These are phyloP conservation scores for Pezicula radicicola DNA, from an alignment of 2,329 filamentous ascomycete genomes.

Conservation along the genomic window DNA sequence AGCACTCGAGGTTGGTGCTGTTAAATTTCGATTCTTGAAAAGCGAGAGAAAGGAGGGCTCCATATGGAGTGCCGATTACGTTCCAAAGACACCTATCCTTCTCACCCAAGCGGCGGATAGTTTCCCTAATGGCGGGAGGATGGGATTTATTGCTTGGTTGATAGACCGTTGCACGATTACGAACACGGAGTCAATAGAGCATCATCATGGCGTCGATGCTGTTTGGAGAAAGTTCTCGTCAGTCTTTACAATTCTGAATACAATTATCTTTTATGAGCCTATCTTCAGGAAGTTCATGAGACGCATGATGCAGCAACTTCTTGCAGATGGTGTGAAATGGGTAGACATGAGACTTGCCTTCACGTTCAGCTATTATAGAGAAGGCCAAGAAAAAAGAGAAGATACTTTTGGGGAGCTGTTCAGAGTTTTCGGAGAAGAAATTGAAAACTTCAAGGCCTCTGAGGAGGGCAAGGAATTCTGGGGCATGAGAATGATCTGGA, in stretches of 20 bases:
- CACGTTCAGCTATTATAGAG: constrained; percentile 63
- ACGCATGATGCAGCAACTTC: constrained; percentile 66
- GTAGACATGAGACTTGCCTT: constrained; percentile 80
- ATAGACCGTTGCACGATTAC: constrained; percentile 70
- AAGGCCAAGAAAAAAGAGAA: constrained; percentile 64
- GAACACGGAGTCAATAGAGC: constrained; percentile 67
- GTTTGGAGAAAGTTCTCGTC: constrained; percentile 81
- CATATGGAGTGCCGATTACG: constrained; percentile 68
- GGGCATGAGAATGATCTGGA: constrained; percentile 85
- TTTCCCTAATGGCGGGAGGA: constrained; percentile 70
- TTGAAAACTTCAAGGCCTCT: constrained; percentile 69
- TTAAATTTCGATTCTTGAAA: constrained; percentile 62
- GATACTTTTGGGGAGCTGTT: constrained; percentile 68
- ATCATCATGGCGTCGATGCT: constrained; percentile 79
- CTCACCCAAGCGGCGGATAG: constrained; percentile 62
- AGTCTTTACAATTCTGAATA: constrained; percentile 71
- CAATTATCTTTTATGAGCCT: constrained; percentile 84
- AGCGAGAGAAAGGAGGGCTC: constrained; percentile 38
- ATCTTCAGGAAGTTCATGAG: constrained; percentile 77
- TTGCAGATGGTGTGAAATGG: constrained; percentile 81
- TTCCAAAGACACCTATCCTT: constrained; percentile 30
- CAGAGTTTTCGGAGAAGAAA: constrained; percentile 71
- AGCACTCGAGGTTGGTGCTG: constrained; percentile 49
- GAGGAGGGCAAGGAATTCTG: constrained; percentile 75
- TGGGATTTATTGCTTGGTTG: constrained; percentile 76